phyloP scores from a whole-genome alignment of 2,329 filamentous ascomycete species.

The Aaosphaeria pasadenensis region DNA sequence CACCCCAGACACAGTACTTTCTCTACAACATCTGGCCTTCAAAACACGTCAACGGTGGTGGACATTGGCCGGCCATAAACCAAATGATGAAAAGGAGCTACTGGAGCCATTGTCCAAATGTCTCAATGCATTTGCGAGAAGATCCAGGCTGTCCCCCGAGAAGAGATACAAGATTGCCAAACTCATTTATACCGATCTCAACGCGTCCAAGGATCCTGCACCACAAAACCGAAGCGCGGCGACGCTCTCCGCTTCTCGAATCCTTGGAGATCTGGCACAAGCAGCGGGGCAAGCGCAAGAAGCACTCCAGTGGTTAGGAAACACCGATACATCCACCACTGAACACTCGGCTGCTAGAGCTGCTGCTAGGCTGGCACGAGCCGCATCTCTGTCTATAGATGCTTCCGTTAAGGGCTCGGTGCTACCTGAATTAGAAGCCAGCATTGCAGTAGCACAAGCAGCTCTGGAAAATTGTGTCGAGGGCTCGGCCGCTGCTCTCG shows the following conservation, averaged over 20 bases:
- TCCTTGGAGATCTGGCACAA: slow-evolving; percentile 33
- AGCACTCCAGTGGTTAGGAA: slow-evolving; percentile 30
- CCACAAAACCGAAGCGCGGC: too few species aligned
- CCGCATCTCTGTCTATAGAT: slow-evolving; percentile 31
- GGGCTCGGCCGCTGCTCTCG: slow-evolving; percentile 31
- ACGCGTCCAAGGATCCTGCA: too few species aligned
- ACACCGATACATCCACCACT: slow-evolving; percentile 6
- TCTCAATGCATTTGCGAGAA: slow-evolving; percentile 58
- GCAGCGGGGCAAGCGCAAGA: slow-evolving; percentile 29
- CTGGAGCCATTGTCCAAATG: slow-evolving; percentile 64
- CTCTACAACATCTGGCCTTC: slow-evolving; percentile 64
- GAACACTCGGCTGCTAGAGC: slow-evolving; percentile 17
- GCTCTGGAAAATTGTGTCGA: slow-evolving; percentile 25
- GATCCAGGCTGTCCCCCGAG: slow-evolving; percentile 38
- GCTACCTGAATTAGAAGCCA: slow-evolving; percentile 12
- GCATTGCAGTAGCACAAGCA: slow-evolving; percentile 20
- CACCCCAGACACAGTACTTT: slow-evolving; percentile 56
- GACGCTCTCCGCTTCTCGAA: too few species aligned
- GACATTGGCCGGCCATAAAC: slow-evolving; percentile 59
- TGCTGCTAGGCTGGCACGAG: slow-evolving; percentile 21
- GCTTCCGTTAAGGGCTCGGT: slow-evolving; percentile 16
- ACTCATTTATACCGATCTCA: neutral
- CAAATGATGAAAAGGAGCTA: slow-evolving; percentile 62
- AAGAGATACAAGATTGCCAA: slow-evolving; percentile 14
- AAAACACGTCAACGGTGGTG: slow-evolving; percentile 63